These are phyloP conservation scores for Aspergillus cavernicola DNA, from an alignment of 495 filamentous ascomycete species.

Conservation along the genomic window DNA sequence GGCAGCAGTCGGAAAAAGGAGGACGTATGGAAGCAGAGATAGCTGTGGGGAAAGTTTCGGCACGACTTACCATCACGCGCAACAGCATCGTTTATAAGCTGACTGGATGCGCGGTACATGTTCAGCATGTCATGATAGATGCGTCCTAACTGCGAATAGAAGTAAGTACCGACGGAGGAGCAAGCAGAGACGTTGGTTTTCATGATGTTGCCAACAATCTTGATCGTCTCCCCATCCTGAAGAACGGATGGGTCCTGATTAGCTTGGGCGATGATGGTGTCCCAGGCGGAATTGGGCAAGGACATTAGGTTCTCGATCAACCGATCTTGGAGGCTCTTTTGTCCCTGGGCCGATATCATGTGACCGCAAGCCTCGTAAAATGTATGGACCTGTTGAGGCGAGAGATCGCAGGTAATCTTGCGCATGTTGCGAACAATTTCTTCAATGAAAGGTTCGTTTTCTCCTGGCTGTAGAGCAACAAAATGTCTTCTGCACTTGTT, in stretches of 20 bases:
- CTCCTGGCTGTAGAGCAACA: slow-evolving; percentile 90
- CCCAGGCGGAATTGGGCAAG: slow-evolving; percentile 91
- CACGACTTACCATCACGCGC: slow-evolving; percentile 68
- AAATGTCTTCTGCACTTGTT: slow-evolving; percentile 98
- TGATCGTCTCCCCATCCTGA: slow-evolving; percentile 90
- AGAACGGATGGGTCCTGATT: slow-evolving; percentile 77
- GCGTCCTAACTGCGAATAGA: slow-evolving; percentile 97
- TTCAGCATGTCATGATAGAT: slow-evolving; percentile 98
- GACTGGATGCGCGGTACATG: slow-evolving; percentile 96
- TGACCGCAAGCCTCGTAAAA: slow-evolving; percentile 99
- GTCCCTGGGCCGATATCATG: slow-evolving; percentile 97
- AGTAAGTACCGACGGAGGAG: slow-evolving; percentile 92
- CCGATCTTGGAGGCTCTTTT: slow-evolving; percentile 84
- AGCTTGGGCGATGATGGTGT: slow-evolving; percentile 82
- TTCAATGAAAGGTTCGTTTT: slow-evolving; percentile 95
- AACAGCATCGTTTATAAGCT: slow-evolving; percentile 90
- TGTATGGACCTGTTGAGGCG: slow-evolving; percentile 95
- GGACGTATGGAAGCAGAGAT: not conserved
- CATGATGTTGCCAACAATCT: slow-evolving; percentile 99
- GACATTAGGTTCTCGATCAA: slow-evolving; percentile 90
- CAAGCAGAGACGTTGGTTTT: slow-evolving; percentile 99
- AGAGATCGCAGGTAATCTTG: slow-evolving; percentile 91
- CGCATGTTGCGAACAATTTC: slow-evolving; percentile 95
- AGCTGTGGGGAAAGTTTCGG: not conserved
- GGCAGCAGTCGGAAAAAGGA: not conserved